phyloP scores from a whole-genome alignment of 2,329 filamentous ascomycete genomes.

The Trichothecium sympodiale region DNA sequence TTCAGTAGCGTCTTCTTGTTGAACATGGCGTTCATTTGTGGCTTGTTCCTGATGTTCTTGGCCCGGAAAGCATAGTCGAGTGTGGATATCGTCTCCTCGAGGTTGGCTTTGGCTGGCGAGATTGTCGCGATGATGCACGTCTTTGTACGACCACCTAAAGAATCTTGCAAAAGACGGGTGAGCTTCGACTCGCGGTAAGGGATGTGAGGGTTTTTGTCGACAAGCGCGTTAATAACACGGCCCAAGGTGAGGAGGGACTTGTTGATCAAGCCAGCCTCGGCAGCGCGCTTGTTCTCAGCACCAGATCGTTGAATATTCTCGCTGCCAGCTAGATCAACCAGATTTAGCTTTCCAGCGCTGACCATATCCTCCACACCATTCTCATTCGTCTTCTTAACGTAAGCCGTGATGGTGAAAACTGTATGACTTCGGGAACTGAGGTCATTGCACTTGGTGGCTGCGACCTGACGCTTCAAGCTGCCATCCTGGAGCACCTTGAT shows the following conservation, averaged over 20 bases:
- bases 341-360: constrained; percentile 84
- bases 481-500: constrained; percentile 83
- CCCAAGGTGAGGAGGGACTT: constrained; percentile 92
- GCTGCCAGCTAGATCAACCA: constrained; percentile 92
- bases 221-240: constrained; percentile 92
- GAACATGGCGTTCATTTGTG: constrained; percentile 83
- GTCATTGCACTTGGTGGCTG: constrained; percentile 98
- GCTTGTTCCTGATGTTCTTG: constrained; percentile 98
- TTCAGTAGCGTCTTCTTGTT: constrained; percentile 86
- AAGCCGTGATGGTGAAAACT: constrained; percentile 90
- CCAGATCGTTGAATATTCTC: constrained; percentile 97
- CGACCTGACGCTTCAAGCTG: constrained; percentile 92
- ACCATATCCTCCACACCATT: constrained; percentile 83
- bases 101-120: constrained; percentile 85
- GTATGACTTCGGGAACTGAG: constrained; percentile 95
- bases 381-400: constrained; percentile 71
- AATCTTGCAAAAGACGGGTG: constrained; percentile 90
- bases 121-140: constrained; percentile 98
- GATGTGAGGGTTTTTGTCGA: constrained; percentile 82
- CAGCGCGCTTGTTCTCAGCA: constrained; percentile 93
- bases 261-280: constrained; percentile 94
- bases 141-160: constrained; percentile 87
- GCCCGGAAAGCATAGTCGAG: constrained; percentile 95
- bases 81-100: constrained; percentile 97
- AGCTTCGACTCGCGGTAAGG: constrained; percentile 91